These are phyloP conservation scores for Fusarium phyllophilum DNA, from an alignment of 2,329 filamentous ascomycete species.

Conservation along the genomic window DNA sequence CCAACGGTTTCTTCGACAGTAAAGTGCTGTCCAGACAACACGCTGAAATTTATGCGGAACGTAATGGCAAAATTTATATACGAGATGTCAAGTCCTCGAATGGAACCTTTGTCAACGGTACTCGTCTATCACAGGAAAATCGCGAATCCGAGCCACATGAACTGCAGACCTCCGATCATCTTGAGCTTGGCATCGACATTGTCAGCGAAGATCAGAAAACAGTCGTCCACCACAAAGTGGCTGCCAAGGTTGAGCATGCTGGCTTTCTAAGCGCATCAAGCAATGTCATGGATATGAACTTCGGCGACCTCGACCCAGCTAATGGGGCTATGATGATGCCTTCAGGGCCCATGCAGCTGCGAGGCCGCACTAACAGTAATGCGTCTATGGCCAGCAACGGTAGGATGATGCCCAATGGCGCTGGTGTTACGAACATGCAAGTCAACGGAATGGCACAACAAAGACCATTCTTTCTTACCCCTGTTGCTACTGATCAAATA, in stretches of 20 bases:
- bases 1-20: conserved; percentile 97
- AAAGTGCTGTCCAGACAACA: conserved; percentile 97
- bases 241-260: conserved; percentile 94
- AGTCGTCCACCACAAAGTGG: conserved; percentile 97
- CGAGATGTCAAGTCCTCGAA: conserved; percentile 98
- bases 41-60: conserved; percentile 92
- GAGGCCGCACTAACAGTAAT: conserved; percentile 76
- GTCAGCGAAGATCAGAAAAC: conserved; percentile 99
- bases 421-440: conserved; percentile 56
- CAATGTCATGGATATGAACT: conserved; percentile 87
- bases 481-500: conserved; percentile 93
- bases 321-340: conserved; percentile 78
- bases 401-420: conserved; percentile 65
- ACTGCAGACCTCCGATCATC: conserved; percentile 86
- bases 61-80: conserved; percentile 91
- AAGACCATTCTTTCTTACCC: conserved; percentile 85
- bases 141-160: conserved; percentile 96
- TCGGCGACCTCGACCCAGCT: conserved; percentile 88
- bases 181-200: conserved; percentile 97
- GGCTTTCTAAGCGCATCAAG: conserved; percentile 80
- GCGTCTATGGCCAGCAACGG: conserved; percentile 70
- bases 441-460: conserved; percentile 74
- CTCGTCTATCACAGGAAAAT: conserved; percentile 90
- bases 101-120: conserved; percentile 96
- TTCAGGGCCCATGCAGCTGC: conserved; percentile 74